These are phyloP conservation scores for Beta macrorhiza DNA, from an alignment of 179 eudicot genomes.

Conservation along the genomic window DNA sequence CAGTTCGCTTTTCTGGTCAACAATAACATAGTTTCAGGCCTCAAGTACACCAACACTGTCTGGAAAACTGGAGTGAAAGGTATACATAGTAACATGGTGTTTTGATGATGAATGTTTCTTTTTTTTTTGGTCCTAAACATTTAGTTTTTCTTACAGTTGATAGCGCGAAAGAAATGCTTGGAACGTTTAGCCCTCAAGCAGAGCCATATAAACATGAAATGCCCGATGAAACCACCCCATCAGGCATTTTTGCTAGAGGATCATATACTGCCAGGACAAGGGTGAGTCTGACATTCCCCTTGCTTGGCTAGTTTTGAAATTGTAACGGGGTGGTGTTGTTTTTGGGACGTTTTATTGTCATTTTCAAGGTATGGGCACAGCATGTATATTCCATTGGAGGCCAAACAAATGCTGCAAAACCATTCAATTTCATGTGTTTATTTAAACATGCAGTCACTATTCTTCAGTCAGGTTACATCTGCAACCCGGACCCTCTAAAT, in stretches of 20 bases:
- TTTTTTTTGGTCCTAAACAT: background rate
- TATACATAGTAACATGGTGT: conserved; percentile 7
- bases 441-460: conserved; percentile 9
- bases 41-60: conserved; percentile 77
- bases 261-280: conserved; percentile 77
- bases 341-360: conserved; percentile 8
- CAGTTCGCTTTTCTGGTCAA: conserved; percentile 73
- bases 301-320: background rate
- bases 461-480: conserved; percentile 17
- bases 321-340: background rate
- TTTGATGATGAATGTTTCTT: background rate
- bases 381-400: background rate
- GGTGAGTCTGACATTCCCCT: conserved; percentile 37
- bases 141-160: conserved; percentile 50
- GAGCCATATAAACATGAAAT: conserved; percentile 75
- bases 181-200: conserved; percentile 84
- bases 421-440: conserved; percentile 12
- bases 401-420: conserved; percentile 7
- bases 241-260: conserved; percentile 94
- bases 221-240: conserved; percentile 87
- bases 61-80: conserved; percentile 97
- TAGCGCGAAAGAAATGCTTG: conserved; percentile 81
- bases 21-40: conserved; percentile 85
- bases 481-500: conserved; percentile 19
- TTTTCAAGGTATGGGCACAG: conserved; percentile 14